Evolutionary conservation across 1,139 yeast genomes (phyloP).

Genomic region (Taphrina deformans): DNA sequence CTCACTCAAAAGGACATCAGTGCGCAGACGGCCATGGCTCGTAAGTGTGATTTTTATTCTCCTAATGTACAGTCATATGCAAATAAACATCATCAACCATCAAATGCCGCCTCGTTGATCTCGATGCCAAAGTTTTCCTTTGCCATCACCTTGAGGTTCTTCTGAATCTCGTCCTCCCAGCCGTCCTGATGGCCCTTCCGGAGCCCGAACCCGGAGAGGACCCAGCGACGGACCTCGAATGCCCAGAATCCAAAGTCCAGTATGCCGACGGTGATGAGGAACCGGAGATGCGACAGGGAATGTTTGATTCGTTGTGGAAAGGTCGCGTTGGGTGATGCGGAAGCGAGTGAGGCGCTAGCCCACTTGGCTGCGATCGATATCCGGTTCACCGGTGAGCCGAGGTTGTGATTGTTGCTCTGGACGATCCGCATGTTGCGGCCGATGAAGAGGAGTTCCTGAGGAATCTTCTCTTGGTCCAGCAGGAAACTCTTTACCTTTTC

Average conservation of each 20-base stretch:
- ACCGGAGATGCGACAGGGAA: slow-evolving; percentile 43
- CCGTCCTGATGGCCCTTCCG: slow-evolving; percentile 47
- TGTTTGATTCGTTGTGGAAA: slow-evolving; percentile 15
- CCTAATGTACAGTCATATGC: background rate
- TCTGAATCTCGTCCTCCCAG: slow-evolving; percentile 54
- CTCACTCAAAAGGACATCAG: too few relatives aligned
- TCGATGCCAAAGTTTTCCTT: slow-evolving; percentile 38
- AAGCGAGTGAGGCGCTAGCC: slow-evolving; percentile 37
- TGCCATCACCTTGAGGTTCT: slow-evolving; percentile 46
- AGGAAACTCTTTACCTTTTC: slow-evolving; percentile 54
- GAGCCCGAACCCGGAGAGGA: slow-evolving; percentile 40
- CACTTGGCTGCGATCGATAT: slow-evolving; percentile 58
- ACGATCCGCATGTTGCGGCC: slow-evolving; percentile 73
- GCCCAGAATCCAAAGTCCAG: slow-evolving; percentile 52
- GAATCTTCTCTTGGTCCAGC: slow-evolving; percentile 64
- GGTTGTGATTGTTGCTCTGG: slow-evolving; percentile 64
- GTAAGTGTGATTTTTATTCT: background rate
- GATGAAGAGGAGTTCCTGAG: slow-evolving; percentile 63
- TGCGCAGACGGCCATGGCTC: too few relatives aligned
- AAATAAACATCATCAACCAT: slow-evolving; percentile 7
- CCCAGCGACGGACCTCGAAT: slow-evolving; percentile 50
- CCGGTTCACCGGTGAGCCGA: slow-evolving; percentile 74
- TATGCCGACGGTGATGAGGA: slow-evolving; percentile 49
- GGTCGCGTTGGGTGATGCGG: slow-evolving; percentile 15
- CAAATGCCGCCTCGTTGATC: slow-evolving; percentile 27